Conservation (phyloP, 1,139 yeast species). For the Arxiozyma bovina region DNA sequence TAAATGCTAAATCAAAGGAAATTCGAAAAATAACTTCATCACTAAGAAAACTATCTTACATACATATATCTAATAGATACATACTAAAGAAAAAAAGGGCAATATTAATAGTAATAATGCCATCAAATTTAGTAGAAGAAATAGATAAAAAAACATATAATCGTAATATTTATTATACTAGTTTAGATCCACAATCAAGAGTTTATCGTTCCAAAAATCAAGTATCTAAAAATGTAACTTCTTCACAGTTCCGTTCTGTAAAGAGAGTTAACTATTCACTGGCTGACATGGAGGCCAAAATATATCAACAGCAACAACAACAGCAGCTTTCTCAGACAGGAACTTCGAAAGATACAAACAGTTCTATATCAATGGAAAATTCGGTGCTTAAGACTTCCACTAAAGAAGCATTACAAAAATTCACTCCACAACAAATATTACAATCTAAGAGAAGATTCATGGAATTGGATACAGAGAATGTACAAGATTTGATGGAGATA, state of each 20-base stretch:
- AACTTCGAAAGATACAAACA: background rate
- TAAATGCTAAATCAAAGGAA: background rate
- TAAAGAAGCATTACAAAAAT: slow-evolving; percentile 15
- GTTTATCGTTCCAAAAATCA: slow-evolving; percentile 12
- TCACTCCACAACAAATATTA: slow-evolving; percentile 24
- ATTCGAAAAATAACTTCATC: background rate
- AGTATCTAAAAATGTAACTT: slow-evolving; percentile 7
- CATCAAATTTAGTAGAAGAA: slow-evolving; percentile 23
- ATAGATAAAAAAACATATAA: slow-evolving; percentile 28
- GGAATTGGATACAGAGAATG: slow-evolving; percentile 30
- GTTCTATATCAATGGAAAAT: slow-evolving; percentile 3
- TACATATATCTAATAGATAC: too few relatives aligned
- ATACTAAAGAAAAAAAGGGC: background rate
- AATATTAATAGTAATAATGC: background rate
- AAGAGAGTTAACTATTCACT: slow-evolving; percentile 30
- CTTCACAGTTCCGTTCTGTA: slow-evolving; percentile 19
- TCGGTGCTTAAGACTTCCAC: slow-evolving; percentile 8
- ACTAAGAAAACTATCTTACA: background rate
- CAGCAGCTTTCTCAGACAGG: slow-evolving; percentile 3
- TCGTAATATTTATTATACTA: slow-evolving; percentile 29
- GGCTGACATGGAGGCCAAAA: slow-evolving; percentile 28
- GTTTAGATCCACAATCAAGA: slow-evolving; percentile 20
- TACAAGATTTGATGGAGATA: slow-evolving; percentile 22
- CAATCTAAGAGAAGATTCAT: slow-evolving; percentile 28
- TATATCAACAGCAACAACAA: slow-evolving; percentile 17